A percentile compares a stretch with the other conserved stretches of the same genome.
These are phyloP conservation scores for Oidium heveae DNA, from an alignment of 2,329 filamentous ascomycete genomes.

Conservation along the genomic window DNA sequence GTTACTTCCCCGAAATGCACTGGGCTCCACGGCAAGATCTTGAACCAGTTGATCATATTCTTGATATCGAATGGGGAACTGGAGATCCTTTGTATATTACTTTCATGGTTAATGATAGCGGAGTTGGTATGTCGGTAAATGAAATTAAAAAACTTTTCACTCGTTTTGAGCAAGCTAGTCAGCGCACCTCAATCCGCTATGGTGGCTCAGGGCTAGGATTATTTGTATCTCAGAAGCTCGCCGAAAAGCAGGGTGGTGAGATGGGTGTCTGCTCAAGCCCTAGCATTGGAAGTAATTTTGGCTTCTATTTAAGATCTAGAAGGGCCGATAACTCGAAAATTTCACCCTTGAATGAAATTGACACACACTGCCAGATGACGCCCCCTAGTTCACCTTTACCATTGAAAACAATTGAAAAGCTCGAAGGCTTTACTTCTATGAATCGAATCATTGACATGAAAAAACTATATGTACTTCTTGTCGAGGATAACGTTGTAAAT, in stretches of 20 bases:
- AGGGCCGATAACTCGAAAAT: slow-evolving; percentile 12
- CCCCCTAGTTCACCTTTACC: not conserved
- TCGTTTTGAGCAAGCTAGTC: slow-evolving; percentile 55
- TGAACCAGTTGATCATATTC: slow-evolving; percentile 4
- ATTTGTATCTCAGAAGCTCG: slow-evolving; percentile 53
- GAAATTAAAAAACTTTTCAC: slow-evolving; percentile 54
- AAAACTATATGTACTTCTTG: slow-evolving; percentile 21
- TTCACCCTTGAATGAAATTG: not conserved
- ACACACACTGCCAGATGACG: slow-evolving; percentile 25
- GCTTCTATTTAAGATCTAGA: slow-evolving; percentile 44
- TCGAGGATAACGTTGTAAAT: slow-evolving; percentile 36
- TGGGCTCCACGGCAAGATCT: slow-evolving; percentile 6
- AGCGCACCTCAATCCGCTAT: slow-evolving; percentile 48
- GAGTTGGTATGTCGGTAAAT: slow-evolving; percentile 41
- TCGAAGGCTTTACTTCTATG: not conserved
- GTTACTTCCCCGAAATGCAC: slow-evolving; percentile 4
- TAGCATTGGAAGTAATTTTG: slow-evolving; percentile 48
- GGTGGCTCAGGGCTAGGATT: slow-evolving; percentile 57
- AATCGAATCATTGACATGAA: slow-evolving; percentile 1
- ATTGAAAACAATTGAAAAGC: not conserved
- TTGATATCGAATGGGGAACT: slow-evolving; percentile 13
- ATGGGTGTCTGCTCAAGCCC: slow-evolving; percentile 45
- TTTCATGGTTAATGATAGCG: slow-evolving; percentile 53
- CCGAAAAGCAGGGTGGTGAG: slow-evolving; percentile 54
- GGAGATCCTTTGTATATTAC: slow-evolving; percentile 35